Percentiles rank a stretch among this genome's conserved stretches.
These are phyloP conservation scores for Phytomonas sp. DNA, from an alignment of 208 protist species.

Conservation along the genomic window DNA sequence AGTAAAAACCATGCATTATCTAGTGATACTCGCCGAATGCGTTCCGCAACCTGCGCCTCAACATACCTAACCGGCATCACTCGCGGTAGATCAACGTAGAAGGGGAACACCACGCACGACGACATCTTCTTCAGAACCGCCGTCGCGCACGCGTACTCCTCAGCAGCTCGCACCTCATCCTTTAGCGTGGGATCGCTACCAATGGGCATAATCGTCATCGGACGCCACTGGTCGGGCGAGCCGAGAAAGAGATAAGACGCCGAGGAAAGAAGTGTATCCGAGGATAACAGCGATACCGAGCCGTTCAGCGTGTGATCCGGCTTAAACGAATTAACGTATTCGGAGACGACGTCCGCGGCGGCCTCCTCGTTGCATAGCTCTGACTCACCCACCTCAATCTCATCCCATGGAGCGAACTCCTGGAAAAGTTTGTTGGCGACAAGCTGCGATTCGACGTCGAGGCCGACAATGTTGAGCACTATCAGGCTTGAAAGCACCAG, in stretches of 20 bases:
- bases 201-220: conserved; percentile 70
- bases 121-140: conserved; percentile 56
- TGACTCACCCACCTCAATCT: conserved; percentile 24
- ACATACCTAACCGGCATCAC: conserved; percentile 49
- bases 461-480: conserved; percentile 62
- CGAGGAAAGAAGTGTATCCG: conserved; percentile 57
- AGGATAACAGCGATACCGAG: conserved; percentile 24
- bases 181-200: conserved; percentile 21
- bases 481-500: conserved; percentile 43
- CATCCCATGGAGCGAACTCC: conserved; percentile 68
- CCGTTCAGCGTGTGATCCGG: conserved; percentile 23
- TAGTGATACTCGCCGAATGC: conserved; percentile 75
- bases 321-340: conserved; percentile 56
- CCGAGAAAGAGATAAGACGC: conserved; percentile 72
- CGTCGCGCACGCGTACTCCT: conserved; percentile 53
- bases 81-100: conserved; percentile 74
- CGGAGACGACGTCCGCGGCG: conserved; percentile 36
- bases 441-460: conserved; percentile 82
- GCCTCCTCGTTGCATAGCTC: conserved; percentile 14
- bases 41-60: conserved; percentile 61
- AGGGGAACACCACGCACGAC: conserved; percentile 60
- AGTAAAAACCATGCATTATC: conserved; percentile 76
- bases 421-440: conserved; percentile 74
- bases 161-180: conserved; percentile 20
- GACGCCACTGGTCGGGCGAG: conserved; percentile 55